Percentiles rank a stretch among this genome's conserved stretches.
phyloP scores from a whole-genome alignment of 495 filamentous ascomycete genomes.

The Achaetomiella virescens region DNA sequence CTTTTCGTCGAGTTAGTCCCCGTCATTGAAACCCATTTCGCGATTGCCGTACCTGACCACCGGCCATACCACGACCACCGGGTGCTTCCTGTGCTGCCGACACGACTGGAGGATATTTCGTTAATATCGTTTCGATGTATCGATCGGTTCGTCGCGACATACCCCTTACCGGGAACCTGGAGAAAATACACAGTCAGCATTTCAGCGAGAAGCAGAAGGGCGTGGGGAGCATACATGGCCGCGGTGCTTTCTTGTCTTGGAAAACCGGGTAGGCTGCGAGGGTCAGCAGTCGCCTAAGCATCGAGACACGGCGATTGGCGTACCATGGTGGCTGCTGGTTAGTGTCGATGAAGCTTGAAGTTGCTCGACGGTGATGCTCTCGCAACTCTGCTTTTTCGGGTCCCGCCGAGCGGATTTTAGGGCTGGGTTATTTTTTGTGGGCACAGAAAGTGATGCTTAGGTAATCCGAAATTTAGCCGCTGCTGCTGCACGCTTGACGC shows the following conservation, averaged over 20 bases:
- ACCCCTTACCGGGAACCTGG: slow-evolving; percentile 38
- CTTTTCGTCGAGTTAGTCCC: slow-evolving; percentile 28
- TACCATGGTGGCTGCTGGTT: slow-evolving; percentile 31
- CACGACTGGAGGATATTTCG: slow-evolving; percentile 24
- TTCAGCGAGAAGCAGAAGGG: slow-evolving; percentile 1
- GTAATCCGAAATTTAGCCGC: slow-evolving; percentile 22
- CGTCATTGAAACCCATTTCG: slow-evolving; percentile 5
- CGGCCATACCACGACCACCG: slow-evolving; percentile 37
- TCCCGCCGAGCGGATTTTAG: slow-evolving; percentile 26
- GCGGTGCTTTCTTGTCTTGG: slow-evolving; percentile 37
- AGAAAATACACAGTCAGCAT: slow-evolving; percentile 21
- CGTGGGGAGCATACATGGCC: slow-evolving; percentile 29
- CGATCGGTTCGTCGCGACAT: slow-evolving; percentile 24
- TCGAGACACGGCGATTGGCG: slow-evolving; percentile 13
- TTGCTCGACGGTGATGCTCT: slow-evolving; percentile 30
- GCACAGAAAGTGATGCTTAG: slow-evolving; percentile 15
- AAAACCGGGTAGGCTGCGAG: slow-evolving; percentile 32
- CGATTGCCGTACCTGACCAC: slow-evolving; percentile 30
- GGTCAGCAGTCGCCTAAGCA: slow-evolving; percentile 21
- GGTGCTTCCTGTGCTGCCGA: slow-evolving; percentile 36
- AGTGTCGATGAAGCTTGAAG: slow-evolving; percentile 29
- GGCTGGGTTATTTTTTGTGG: slow-evolving; percentile 36
- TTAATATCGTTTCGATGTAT: slow-evolving; percentile 22
- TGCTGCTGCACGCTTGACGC: not conserved
- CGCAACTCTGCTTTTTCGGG: slow-evolving; percentile 21